Evolutionary conservation across 495 filamentous ascomycete species (phyloP), one percentile per base, ranked within the genome.

Genomic region (Saxispiralis lemnorum): DNA sequence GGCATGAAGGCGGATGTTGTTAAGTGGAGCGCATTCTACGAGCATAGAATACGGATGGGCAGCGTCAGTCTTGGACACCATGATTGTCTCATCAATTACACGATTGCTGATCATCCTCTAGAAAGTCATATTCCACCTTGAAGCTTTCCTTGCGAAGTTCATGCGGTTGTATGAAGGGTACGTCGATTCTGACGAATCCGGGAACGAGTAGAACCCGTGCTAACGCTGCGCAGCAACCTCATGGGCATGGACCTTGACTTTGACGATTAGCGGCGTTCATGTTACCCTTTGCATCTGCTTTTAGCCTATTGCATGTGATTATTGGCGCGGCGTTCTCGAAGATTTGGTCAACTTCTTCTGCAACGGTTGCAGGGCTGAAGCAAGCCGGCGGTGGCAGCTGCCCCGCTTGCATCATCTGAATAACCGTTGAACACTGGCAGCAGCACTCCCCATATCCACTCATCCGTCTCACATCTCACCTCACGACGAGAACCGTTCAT

Each of bases 71-170:
- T 3, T 6, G 9, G 35, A 9, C 0, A 6, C 13, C 3, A n/a
- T 9, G 9, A n/a, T 31, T 7, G 14, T 24, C 15, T 14, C n/a
- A 41, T 7, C 7, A 6, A n/a, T 18, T n/a, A n/a, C n/a, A n/a
- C n/a, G 10, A 41, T 28, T 15, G 39, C 40, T 43, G 28, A 43
- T 35, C 12, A 13, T 2, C 7, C 11, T 10, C n/a, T 39, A 78
- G 68, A 97, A 97, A 72, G 78, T 87, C 18, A 95, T 97, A 37
- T 97, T 97, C 60, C 89, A 97, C 52, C 70, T 97, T 0, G 89
- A 97, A 65, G 89, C 89, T 17, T 97, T 96, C 63, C 88, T 97
- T 30, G 88, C 92, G 21, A 94, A 93, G 65, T 88, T 93, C 58
- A 95, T 97, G 85, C 73, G 88, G 51, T 78, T 97, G 41, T 72